A percentile compares a stretch with the other conserved stretches of the same genome.
These are phyloP conservation scores for Piper longum DNA, from an alignment of 164 flowering plant species.

Conservation along the genomic window DNA sequence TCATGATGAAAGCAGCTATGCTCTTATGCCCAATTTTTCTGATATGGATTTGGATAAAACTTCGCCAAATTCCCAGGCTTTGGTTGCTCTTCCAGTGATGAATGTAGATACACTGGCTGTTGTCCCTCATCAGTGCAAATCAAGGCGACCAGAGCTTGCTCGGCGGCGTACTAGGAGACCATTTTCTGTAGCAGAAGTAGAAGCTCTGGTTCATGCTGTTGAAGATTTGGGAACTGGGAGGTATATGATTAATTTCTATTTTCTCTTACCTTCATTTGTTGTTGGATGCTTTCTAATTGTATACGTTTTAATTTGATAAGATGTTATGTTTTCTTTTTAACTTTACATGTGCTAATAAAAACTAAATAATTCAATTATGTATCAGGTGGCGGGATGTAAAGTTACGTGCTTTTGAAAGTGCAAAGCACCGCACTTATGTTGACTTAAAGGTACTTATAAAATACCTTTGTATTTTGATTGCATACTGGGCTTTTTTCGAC, in stretches of 20 bases:
- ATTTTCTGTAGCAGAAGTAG: slow-evolving; percentile 91
- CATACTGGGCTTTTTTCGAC: too few relatives aligned
- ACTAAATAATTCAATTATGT: slow-evolving; percentile 1
- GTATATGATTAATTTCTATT: slow-evolving; percentile 7
- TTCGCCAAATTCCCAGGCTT: slow-evolving; percentile 44
- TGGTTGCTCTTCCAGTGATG: slow-evolving; percentile 43
- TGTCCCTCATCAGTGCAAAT: slow-evolving; percentile 46
- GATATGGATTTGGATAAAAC: slow-evolving; percentile 34
- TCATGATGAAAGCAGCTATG: slow-evolving; percentile 56
- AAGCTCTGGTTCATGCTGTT: slow-evolving; percentile 95
- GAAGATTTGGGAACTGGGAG: slow-evolving; percentile 99
- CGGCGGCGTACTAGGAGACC: slow-evolving; percentile 93
- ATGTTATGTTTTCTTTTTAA: neutral
- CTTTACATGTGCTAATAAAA: neutral
- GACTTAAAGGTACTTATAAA: slow-evolving; percentile 75
- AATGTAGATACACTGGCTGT: slow-evolving; percentile 49
- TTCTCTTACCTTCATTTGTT: neutral
- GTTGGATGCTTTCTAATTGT: too few relatives aligned
- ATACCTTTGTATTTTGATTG: too few relatives aligned
- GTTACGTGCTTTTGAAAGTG: slow-evolving; percentile 74
- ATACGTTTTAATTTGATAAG: too few relatives aligned
- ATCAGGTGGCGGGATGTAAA: slow-evolving; percentile 93
- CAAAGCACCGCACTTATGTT: slow-evolving; percentile 94
- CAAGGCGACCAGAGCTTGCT: slow-evolving; percentile 57
- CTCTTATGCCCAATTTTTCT: slow-evolving; percentile 49